Base-by-base conservation (phyloP, 1,284 basidiomycete genomes). In the Cryptococcus sp. region DNA sequence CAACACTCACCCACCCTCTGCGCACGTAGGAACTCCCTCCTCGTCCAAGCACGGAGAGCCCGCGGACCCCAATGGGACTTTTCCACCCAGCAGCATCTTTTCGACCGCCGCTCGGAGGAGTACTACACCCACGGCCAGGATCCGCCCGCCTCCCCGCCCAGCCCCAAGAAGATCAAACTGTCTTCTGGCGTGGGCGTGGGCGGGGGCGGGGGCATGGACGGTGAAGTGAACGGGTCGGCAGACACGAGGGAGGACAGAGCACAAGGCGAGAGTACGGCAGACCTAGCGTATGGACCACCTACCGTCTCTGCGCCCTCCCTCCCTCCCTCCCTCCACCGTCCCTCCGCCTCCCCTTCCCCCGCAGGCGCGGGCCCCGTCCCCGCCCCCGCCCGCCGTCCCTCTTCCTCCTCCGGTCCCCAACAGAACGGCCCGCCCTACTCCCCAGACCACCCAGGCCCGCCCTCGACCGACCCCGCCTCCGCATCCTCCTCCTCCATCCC, bases 21-120 rank as follows among this genome's bases (percentile, higher is more conserved):
- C 55, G 0, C 20, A n/a, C 20, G 20, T 51, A 77, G 76, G 76
- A 78, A 78, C 58, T 71, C 73, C 40, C 65, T 78, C 16, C 53
- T 78, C 12, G 66, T 74, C 11, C 67, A 71, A 48, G 76, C 76
- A 16, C 69, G 76, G 43, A 70, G 68, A 52, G 56, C 63, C 28
- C 57, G 76, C 16, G 75, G 74, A 9, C 76, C 76, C 1, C 75
- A 77, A 57, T 77, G 73, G 71, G 76, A 78, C 58, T 75, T 70
- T 57, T 71, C 72, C 50, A 75, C 75, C 16, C 72, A 76, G 49
- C 65, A 62, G 52, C 64, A 65, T 33, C 70, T 70, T 43, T 67
- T 73, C 46, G 75, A 77, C 56, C 64, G 66, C 9, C 55, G 55
- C 9, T 67, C 67, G 1, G 54, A 50, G 9, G 60, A 66, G 4